Conservation (phyloP, 2,329 filamentous ascomycete species). For the Ascochyta pisi region DNA sequence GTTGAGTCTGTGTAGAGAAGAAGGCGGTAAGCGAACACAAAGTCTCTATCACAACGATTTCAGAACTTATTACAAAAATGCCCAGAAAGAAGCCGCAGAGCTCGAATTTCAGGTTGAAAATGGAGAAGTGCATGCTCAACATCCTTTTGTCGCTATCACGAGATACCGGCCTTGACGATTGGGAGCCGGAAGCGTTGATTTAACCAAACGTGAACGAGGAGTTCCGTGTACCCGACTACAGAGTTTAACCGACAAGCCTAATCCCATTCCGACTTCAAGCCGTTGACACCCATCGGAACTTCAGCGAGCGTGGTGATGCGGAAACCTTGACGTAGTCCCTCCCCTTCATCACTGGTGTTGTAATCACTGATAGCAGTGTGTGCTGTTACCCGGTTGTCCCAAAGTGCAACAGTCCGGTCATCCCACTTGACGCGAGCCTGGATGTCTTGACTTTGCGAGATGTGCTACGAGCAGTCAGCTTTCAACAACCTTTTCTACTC, state of each 20-base stretch:
- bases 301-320: slow-evolving; percentile 35
- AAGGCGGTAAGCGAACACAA: too few relatives aligned
- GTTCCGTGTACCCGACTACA: too few relatives aligned
- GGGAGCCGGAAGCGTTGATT: too few relatives aligned
- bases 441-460: slow-evolving; percentile 72
- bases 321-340: slow-evolving; percentile 33
- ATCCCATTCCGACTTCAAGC: slow-evolving; percentile 29
- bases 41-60: too few relatives aligned
- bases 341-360: slow-evolving; percentile 30
- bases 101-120: too few relatives aligned
- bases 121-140: too few relatives aligned
- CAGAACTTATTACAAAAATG: too few relatives aligned
- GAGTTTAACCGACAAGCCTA: not conserved
- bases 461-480: slow-evolving; percentile 60
- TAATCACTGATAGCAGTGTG: slow-evolving; percentile 80
- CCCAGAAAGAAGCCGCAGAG: too few relatives aligned
- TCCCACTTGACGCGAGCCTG: slow-evolving; percentile 78
- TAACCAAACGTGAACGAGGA: too few relatives aligned
- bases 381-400: slow-evolving; percentile 80
- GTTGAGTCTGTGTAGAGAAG: too few relatives aligned
- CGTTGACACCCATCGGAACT: slow-evolving; percentile 27
- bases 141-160: too few relatives aligned
- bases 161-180: too few relatives aligned
- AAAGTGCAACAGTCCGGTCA: slow-evolving; percentile 76
- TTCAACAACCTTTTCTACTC: slow-evolving; percentile 33